These are phyloP conservation scores for Camelina neglecta DNA, from an alignment of 345 rosid genomes.

Conservation along the genomic window DNA sequence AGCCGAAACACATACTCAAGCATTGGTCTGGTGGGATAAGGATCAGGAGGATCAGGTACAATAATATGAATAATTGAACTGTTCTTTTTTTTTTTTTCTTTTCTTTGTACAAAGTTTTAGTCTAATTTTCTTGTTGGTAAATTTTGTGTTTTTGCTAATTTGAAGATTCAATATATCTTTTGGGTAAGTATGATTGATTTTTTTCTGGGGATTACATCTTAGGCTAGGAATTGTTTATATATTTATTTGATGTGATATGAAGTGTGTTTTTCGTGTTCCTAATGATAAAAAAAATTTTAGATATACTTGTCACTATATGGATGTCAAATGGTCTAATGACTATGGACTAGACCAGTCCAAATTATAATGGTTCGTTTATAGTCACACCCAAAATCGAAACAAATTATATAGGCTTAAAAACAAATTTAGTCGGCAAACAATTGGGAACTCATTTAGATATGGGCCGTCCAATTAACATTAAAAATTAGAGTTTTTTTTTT, in stretches of 20 bases:
- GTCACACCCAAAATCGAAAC: too few species aligned
- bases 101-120: background rate
- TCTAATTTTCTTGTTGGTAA: background rate
- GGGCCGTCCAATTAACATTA: too few species aligned
- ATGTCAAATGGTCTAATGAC: too few species aligned
- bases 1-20: background rate
- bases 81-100: background rate
- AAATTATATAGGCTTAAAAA: too few species aligned
- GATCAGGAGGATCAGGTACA: constrained; percentile 2
- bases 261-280: background rate
- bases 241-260: background rate
- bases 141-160: background rate
- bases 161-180: background rate
- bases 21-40: background rate
- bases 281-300: background rate
- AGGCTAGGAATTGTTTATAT: background rate
- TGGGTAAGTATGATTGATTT: background rate
- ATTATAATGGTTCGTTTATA: too few species aligned
- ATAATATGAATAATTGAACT: background rate
- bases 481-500: too few species aligned
- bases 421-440: too few species aligned
- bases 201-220: background rate
- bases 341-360: too few species aligned
- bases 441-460: too few species aligned
- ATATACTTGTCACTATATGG: background rate